phyloP scores from a whole-genome alignment of 2,329 filamentous ascomycete genomes.

The Apiospora sp. region DNA sequence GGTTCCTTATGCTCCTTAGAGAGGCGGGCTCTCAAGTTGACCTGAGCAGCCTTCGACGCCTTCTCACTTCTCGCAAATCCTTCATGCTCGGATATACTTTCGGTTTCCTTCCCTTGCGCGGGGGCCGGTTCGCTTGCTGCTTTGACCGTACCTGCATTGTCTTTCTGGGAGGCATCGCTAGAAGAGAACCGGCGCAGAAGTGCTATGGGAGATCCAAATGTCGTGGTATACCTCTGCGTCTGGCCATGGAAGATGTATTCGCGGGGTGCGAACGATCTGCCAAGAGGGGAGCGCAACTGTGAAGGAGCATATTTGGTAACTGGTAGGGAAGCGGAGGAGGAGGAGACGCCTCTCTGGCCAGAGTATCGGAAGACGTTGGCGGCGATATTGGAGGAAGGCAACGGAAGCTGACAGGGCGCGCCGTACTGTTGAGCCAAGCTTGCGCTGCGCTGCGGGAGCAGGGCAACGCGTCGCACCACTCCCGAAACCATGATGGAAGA shows the following conservation, averaged over 20 bases:
- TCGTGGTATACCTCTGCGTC: background rate
- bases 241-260: background rate
- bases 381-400: conserved; percentile 31
- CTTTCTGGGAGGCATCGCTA: conserved; percentile 25
- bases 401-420: background rate
- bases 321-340: background rate
- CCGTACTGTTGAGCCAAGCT: conserved; percentile 38
- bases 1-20: conserved; percentile 78
- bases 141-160: conserved; percentile 10
- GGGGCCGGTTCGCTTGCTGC: background rate
- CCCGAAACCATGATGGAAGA: conserved; percentile 56
- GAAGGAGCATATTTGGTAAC: background rate
- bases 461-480: conserved; percentile 55
- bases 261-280: background rate
- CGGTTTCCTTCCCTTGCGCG: background rate
- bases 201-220: conserved; percentile 24
- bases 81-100: conserved; percentile 47
- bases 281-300: background rate
- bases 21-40: conserved; percentile 88
- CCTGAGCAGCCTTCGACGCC: conserved; percentile 83
- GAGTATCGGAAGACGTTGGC: conserved; percentile 25
- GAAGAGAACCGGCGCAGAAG: conserved; percentile 32
- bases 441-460: conserved; percentile 55
- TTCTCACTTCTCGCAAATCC: conserved; percentile 80
- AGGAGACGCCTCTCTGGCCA: background rate